phyloP scores from a whole-genome alignment of 805 yeast species.

The Yamadazyma insecticola region DNA sequence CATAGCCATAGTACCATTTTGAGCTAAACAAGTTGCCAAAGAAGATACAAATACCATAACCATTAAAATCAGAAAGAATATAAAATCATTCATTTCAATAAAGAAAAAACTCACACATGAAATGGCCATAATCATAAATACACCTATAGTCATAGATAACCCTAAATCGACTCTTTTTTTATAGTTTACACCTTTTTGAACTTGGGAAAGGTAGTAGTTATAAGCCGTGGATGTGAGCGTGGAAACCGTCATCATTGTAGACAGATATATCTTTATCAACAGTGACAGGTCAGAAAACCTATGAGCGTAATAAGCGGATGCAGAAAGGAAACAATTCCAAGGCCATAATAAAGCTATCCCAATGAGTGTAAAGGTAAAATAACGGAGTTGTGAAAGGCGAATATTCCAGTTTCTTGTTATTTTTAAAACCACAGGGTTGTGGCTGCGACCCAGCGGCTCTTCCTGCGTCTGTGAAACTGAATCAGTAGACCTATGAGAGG shows the following conservation, averaged over 20 bases:
- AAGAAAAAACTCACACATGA: slow-evolving; percentile 39
- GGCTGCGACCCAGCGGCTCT: not conserved
- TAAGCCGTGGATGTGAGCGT: slow-evolving; percentile 61
- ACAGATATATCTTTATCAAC: slow-evolving; percentile 58
- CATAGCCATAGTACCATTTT: slow-evolving; percentile 86
- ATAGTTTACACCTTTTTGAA: slow-evolving; percentile 59
- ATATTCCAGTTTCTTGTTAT: slow-evolving; percentile 3
- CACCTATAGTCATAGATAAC: slow-evolving; percentile 48
- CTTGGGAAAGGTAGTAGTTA: slow-evolving; percentile 59
- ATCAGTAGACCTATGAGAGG: slow-evolving; percentile 9
- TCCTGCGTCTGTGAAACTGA: slow-evolving; percentile 1
- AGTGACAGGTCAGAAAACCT: slow-evolving; percentile 49
- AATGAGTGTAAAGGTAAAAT: slow-evolving; percentile 57
- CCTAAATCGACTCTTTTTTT: slow-evolving; percentile 57
- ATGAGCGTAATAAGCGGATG: slow-evolving; percentile 72
- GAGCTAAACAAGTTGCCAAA: slow-evolving; percentile 75
- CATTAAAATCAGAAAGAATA: slow-evolving; percentile 55
- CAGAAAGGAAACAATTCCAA: slow-evolving; percentile 89
- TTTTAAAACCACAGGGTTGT: slow-evolving; percentile 15
- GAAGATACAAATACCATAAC: slow-evolving; percentile 60
- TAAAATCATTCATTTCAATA: slow-evolving; percentile 29
- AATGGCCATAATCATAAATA: slow-evolving; percentile 55
- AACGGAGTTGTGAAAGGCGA: slow-evolving; percentile 34
- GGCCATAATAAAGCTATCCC: slow-evolving; percentile 92
- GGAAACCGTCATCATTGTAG: slow-evolving; percentile 85